A percentile compares a stretch with the other conserved stretches of the same genome.
Evolutionary conservation across 208 protist genomes (phyloP).

Genomic region (Trypanosoma avium): DNA sequence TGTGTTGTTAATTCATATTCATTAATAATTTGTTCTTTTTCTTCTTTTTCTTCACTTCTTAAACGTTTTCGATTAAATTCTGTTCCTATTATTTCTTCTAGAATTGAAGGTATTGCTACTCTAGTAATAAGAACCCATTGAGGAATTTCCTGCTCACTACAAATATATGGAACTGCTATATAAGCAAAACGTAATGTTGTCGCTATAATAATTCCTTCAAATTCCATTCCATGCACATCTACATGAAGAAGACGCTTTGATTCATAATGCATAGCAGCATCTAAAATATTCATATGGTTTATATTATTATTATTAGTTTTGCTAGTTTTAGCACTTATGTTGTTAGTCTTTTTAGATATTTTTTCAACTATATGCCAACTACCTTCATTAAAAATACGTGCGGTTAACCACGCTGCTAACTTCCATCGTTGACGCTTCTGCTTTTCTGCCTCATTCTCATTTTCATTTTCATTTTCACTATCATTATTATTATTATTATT

Average conservation of each 20-base stretch:
- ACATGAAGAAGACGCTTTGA: slow-evolving; percentile 46
- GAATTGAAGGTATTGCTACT: slow-evolving; percentile 22
- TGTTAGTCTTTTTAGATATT: not conserved
- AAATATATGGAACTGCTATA: slow-evolving; percentile 48
- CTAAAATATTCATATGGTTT: slow-evolving; percentile 7
- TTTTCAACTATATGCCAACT: slow-evolving; percentile 37
- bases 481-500: slow-evolving; percentile 33
- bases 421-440: slow-evolving; percentile 41
- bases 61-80: slow-evolving; percentile 3
- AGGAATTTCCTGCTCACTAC: not conserved
- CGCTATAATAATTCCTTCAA: slow-evolving; percentile 50
- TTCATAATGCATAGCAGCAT: slow-evolving; percentile 3
- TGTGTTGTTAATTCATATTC: slow-evolving; percentile 36
- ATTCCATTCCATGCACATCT: slow-evolving; percentile 76
- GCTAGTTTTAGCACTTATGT: not conserved
- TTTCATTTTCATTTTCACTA: slow-evolving; percentile 21
- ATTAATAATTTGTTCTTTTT: slow-evolving; percentile 1
- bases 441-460: not conserved
- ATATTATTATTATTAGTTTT: not conserved
- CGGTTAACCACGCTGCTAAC: slow-evolving; percentile 56
- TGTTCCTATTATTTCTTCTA: not conserved
- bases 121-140: slow-evolving; percentile 27
- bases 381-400: slow-evolving; percentile 73
- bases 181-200: slow-evolving; percentile 70
- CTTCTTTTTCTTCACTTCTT: slow-evolving; percentile 16